These are phyloP conservation scores for Salix udensis DNA, from an alignment of 345 rosid genomes.

Conservation along the genomic window DNA sequence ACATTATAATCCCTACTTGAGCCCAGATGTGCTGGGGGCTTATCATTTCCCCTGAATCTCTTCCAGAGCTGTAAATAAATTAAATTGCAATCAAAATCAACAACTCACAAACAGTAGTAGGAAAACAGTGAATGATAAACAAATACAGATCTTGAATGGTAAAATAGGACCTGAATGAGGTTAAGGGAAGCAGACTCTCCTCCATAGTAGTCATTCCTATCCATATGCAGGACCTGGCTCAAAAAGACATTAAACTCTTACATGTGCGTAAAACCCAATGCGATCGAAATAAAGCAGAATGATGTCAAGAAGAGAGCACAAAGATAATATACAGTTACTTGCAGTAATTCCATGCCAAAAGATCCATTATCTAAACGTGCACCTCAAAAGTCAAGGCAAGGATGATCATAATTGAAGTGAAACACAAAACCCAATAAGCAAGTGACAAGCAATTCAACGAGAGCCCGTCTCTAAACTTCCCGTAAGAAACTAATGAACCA, in stretches of 20 bases:
- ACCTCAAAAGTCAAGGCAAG: not conserved
- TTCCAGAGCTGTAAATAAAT: slow-evolving; percentile 73
- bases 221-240: slow-evolving; percentile 93
- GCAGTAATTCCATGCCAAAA: not conserved
- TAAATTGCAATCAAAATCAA: not conserved
- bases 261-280: not conserved
- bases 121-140: not conserved
- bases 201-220: slow-evolving; percentile 93
- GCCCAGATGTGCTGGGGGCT: slow-evolving; percentile 89
- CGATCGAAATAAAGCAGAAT: not conserved
- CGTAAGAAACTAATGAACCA: not conserved
- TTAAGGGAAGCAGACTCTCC: slow-evolving; percentile 98
- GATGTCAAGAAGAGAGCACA: not conserved
- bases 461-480: not conserved
- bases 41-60: slow-evolving; percentile 82
- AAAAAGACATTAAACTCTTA: not conserved
- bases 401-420: not conserved
- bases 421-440: not conserved
- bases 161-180: slow-evolving; percentile 70
- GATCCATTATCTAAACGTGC: not conserved
- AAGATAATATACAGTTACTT: not conserved
- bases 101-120: not conserved
- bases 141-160: not conserved
- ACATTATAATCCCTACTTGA: slow-evolving; percentile 95
- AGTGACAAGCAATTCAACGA: not conserved